Base-by-base conservation (phyloP, 2,329 filamentous ascomycete genomes). In the Alternaria arbusti region DNA sequence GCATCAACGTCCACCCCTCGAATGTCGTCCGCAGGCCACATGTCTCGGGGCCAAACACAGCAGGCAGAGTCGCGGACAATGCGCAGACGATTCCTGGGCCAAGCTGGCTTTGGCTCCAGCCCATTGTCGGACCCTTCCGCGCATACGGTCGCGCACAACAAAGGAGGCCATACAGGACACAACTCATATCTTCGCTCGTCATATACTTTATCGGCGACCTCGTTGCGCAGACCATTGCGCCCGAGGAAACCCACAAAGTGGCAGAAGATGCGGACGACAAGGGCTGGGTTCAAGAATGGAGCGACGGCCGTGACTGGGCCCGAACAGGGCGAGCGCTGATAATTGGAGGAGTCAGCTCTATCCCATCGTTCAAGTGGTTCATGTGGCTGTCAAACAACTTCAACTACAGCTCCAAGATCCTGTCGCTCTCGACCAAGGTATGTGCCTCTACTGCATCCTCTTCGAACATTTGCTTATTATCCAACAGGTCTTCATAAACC, bases 311-410 rank as follows among this genome's bases (percentile, higher is more conserved):
- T 45, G 80, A 80, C 59, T 78, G 77, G 76, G 65, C 70, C 22
- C 86, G 93, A 47, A 95, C 93, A 0, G 76, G 87, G 59, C 85
- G 94, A 56, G 90, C 92, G 61, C 80, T 97, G 73, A 76, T 89
- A 4, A 95, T 97, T 60, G 93, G 93, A 4, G 88, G 87, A 2
- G 82, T 90, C 51, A 87, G 87, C 11, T 89, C 90, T 17, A 92
- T 97, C 62, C 94, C 94, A 1, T 87, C 87, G 49, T 97, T 94
- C 77, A 88, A 88, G 72, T 97, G 94, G 94, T 96, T 85, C 81
- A 84, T 94, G 70, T 96, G 90, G 81, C 86, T 97, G 13, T 90
- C 91, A 45, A 85, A 88, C 63, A 86, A 89, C 80, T 97, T 97
- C 86, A 97, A 97, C 82, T 97, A 92, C 80, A 71, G 88, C 8